These are phyloP conservation scores for Wickerhamiella musiphila DNA, from an alignment of 805 yeast species.

Conservation along the genomic window DNA sequence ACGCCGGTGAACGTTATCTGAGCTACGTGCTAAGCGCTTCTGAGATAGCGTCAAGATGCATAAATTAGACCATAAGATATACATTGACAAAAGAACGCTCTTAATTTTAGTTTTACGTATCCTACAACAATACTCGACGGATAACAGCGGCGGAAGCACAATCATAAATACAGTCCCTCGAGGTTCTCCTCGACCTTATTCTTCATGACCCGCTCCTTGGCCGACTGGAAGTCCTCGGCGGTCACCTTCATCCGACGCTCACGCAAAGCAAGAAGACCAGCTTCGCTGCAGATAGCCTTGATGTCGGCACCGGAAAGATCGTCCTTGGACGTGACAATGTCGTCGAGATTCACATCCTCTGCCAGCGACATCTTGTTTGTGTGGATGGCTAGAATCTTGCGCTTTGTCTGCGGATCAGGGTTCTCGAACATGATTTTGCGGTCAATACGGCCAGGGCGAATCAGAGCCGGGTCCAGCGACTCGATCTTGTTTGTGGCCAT, in stretches of 20 bases:
- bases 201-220: slow-evolving; percentile 88
- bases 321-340: slow-evolving; percentile 76
- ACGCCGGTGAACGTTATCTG: too few species aligned
- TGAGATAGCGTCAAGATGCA: too few species aligned
- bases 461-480: slow-evolving; percentile 84
- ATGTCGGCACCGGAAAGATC: slow-evolving; percentile 95
- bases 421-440: slow-evolving; percentile 90
- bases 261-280: slow-evolving; percentile 86
- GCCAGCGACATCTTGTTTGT: slow-evolving; percentile 85
- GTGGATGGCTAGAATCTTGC: slow-evolving; percentile 82
- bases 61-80: too few species aligned
- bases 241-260: slow-evolving; percentile 97
- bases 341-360: slow-evolving; percentile 76
- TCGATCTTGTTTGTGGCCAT: slow-evolving; percentile 97
- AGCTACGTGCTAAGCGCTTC: too few species aligned
- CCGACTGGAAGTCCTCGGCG: slow-evolving; percentile 81
- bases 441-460: slow-evolving; percentile 95
- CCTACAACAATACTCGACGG: too few species aligned
- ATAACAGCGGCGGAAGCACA: too few species aligned
- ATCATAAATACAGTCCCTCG: slow-evolving; percentile 83
- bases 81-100: too few species aligned
- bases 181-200: slow-evolving; percentile 91
- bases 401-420: slow-evolving; percentile 83
- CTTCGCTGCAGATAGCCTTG: slow-evolving; percentile 94
- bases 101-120: too few species aligned